Conservation (phyloP, 1,284 basidiomycete species). For the Trichosporon coremiiforme region DNA sequence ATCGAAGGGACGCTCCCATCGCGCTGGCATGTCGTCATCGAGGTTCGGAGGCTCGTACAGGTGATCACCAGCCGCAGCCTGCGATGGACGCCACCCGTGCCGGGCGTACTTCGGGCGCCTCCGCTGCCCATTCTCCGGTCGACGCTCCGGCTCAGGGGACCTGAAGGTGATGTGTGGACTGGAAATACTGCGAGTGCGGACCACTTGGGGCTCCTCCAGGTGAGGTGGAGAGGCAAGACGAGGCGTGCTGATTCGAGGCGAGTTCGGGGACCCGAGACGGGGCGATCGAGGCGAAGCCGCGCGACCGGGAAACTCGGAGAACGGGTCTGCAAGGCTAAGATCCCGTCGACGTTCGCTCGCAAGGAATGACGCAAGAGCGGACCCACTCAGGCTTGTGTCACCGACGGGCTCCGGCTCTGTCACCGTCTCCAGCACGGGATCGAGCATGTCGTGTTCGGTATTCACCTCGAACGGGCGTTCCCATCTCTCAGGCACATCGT, state of each 20-base stretch:
- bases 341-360: not conserved
- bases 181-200: not conserved
- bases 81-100: conserved; percentile 7
- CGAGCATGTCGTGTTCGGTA: not conserved
- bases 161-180: conserved; percentile 8
- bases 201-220: not conserved
- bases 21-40: not conserved
- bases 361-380: not conserved
- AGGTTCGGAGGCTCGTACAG: conserved; percentile 3
- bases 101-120: conserved; percentile 9
- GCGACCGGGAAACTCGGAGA: not conserved
- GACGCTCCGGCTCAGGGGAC: conserved; percentile 1
- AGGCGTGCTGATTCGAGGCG: not conserved
- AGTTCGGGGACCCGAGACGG: not conserved
- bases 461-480: conserved; percentile 12
- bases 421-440: not conserved
- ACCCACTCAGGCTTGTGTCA: not conserved
- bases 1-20: conserved; percentile 12
- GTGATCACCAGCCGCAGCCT: conserved; percentile 4
- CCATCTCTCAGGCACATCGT: conserved; percentile 17
- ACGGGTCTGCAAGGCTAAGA: not conserved
- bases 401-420: not conserved
- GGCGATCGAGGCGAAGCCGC: not conserved
- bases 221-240: not conserved
- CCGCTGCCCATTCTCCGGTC: not conserved